Evolutionary conservation across 768 basidiomycete genomes (phyloP), one percentile per base, ranked within the genome.

Genomic region (Ramaria sp.): DNA sequence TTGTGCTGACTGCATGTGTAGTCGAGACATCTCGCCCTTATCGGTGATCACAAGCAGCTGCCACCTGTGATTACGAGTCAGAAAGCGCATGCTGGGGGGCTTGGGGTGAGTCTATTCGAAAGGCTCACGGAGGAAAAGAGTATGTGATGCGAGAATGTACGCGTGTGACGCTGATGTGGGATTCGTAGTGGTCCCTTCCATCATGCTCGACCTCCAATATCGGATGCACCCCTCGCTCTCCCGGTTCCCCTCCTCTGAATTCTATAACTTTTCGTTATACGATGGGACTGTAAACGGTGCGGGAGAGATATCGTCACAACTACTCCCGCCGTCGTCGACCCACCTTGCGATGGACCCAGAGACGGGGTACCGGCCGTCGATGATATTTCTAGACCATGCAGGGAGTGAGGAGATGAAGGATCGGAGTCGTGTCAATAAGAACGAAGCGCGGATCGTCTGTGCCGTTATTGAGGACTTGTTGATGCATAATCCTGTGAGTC

Each of bases 31-130:
- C 74, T 90, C 30, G 80, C 90, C 1, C 78, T 97, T 44, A 94
- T 97, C 61, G 93, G 93, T n/a, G 93, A 97, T 69, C 93, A 97
- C 68, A 95, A 95, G 63, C 93, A 97, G 64, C 74, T 97, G 9
- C 91, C 93, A 7, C 91, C 93, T 0, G 79, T 95, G 58, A 88
- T 95, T 55, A 73, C 79, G 20, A 90, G 86, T 58, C 73, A 75
- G 20, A 81, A 88, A 63, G 93, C 91, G 0, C 75, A 79, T 60
- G 67, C 76, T 20, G 78, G 79, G 16, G 90, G 90, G 1, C 71
- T 96, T 16, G 82, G 81, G 12, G 76, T 80, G 25, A 89, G 87
- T 69, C 73, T 97, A 20, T 97, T 97, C 59, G 94, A 97, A 66
- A 74, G 93, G 36, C 70, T 97, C 52, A 85, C 86, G n/a, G 78